A percentile compares a stretch with the other conserved stretches of the same genome.
Conservation (phyloP, 176 grass and related monocot genomes). For the Miscanthus lutarioriparius region DNA sequence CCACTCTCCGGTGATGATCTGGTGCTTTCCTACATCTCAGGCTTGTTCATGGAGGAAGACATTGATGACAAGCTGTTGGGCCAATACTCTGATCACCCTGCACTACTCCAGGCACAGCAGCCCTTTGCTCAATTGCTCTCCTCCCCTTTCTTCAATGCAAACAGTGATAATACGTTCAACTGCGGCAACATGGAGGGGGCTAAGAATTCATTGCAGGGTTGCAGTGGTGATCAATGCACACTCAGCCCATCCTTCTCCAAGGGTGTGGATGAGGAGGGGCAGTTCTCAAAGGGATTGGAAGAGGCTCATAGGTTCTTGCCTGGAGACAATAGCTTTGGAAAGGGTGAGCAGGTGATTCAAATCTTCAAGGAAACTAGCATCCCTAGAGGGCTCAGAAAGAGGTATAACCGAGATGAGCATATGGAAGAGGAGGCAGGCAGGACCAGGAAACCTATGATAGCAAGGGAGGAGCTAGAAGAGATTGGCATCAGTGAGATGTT, state of each 20-base stretch:
- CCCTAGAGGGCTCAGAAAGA: neutral
- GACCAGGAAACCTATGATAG: conserved; percentile 31
- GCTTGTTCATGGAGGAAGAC: conserved; percentile 55
- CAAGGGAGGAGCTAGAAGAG: conserved; percentile 30
- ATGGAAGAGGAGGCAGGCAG: conserved; percentile 28
- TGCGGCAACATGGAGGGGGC: neutral
- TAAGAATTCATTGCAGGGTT: neutral
- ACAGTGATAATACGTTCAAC: neutral
- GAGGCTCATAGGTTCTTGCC: conserved; percentile 58
- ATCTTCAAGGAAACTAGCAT: neutral
- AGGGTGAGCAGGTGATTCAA: conserved; percentile 6
- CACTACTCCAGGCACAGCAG: conserved; percentile 38
- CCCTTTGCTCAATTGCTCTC: conserved; percentile 36
- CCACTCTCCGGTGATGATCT: neutral
- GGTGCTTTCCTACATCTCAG: neutral
- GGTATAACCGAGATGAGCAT: neutral
- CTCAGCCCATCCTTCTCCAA: neutral
- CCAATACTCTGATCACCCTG: conserved; percentile 28
- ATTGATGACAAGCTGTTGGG: conserved; percentile 30
- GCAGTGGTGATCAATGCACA: neutral
- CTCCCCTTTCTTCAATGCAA: neutral
- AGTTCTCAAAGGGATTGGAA: conserved; percentile 45
- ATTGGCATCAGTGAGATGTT: conserved; percentile 31
- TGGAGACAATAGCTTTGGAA: conserved; percentile 14
- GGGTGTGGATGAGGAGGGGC: conserved; percentile 10